Evolutionary conservation across 257 asterid genomes (phyloP), one percentile per base, ranked within the genome.

Genomic region (Dorcoceras hygrometricum): DNA sequence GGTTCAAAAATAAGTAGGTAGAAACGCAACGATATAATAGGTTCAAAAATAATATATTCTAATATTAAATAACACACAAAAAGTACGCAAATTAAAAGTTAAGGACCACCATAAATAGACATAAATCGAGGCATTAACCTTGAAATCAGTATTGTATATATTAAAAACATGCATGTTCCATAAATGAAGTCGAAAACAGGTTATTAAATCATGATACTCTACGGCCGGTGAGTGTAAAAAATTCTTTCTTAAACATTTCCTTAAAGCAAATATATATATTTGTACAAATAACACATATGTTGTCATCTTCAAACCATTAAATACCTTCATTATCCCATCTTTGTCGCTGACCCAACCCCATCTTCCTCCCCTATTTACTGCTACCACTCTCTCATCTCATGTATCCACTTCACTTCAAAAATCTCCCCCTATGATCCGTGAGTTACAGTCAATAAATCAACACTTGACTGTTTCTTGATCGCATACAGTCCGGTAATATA

Each of bases 251-350:
- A 46, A 43, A 43, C 16, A 4, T 39, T 46, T 46, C 53, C 53
- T 46, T 46, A 16, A 16, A 46, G 5, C 14, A 16, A 9, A 36
- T 8, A 14, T 43, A 10, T 0, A 12, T 12, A 8, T 36, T 2
- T 14, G 4, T 4, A 2, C 51, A 3, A 12, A 43, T 4, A 43
- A 43, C 14, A 14, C 14, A 0, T 32, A 27, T 22, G 22, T 20
- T 69, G 48, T 51, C 50, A 19, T 26, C 70, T 32, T 59, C 32
- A 31, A 54, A 39, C 24, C 25, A 85, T 63, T 87, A 71, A 75
- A 62, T 79, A 77, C 71, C 76, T 70, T 65, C 76, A 72, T n/a
- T n/a, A n/a, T 69, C 89, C 84, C 88, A 72, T 81, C 76, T 78
- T 54, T 79, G 80, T 81, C 79, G 86, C 90, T 73, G 87, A 78